Evolutionary conservation across 2,329 filamentous ascomycete species (phyloP).

Genomic region (Colletotrichum simmondsii): DNA sequence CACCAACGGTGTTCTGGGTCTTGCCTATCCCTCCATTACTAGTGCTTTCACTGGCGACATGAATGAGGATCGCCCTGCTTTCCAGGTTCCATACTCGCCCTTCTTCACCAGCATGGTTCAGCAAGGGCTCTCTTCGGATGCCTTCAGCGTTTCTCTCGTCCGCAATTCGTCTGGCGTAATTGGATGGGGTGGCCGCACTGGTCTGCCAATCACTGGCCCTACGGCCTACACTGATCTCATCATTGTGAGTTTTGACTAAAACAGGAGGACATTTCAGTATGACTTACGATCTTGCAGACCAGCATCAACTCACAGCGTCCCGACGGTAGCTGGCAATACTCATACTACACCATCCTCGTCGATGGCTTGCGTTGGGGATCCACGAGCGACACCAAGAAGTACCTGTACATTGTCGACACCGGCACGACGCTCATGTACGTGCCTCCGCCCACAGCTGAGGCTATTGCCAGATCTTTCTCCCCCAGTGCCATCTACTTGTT

Average conservation of each 20-base stretch:
- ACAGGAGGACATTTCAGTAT: not conserved
- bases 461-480: slow-evolving; percentile 58
- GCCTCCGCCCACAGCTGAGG: slow-evolving; percentile 59
- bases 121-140: slow-evolving; percentile 55
- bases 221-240: slow-evolving; percentile 54
- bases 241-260: slow-evolving; percentile 50
- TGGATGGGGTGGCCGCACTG: slow-evolving; percentile 53
- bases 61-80: slow-evolving; percentile 50
- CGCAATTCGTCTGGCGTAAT: slow-evolving; percentile 59
- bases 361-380: slow-evolving; percentile 58
- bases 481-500: slow-evolving; percentile 59
- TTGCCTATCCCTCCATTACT: slow-evolving; percentile 62
- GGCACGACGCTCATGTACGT: slow-evolving; percentile 63
- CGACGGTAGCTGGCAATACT: slow-evolving; percentile 55
- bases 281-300: slow-evolving; percentile 46
- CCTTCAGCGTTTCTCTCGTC: slow-evolving; percentile 60
- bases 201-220: slow-evolving; percentile 48
- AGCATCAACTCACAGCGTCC: slow-evolving; percentile 50
- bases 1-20: slow-evolving; percentile 61
- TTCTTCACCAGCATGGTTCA: slow-evolving; percentile 60
- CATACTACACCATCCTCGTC: slow-evolving; percentile 64
- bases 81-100: slow-evolving; percentile 56
- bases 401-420: slow-evolving; percentile 63
- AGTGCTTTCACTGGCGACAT: slow-evolving; percentile 56
- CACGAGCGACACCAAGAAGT: slow-evolving; percentile 53